phyloP scores from a whole-genome alignment of 148 eudicot species.

The Chenopodium quinoa region DNA sequence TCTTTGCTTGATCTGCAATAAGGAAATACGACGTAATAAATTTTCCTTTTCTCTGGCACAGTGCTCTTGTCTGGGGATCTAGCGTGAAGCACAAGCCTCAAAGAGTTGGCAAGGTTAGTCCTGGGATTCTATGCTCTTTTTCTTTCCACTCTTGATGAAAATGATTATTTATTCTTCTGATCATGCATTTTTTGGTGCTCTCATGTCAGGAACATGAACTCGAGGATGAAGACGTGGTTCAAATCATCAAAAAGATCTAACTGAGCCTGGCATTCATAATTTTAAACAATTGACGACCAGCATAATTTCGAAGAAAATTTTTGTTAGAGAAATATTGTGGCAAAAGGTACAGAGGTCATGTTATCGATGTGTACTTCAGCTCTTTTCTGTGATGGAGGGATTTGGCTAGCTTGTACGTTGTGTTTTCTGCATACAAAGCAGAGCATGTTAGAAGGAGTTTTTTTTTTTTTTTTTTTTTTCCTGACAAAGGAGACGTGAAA shows the following conservation, averaged over 20 bases:
- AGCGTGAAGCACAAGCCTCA: slow-evolving; percentile 97
- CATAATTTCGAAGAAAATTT: neutral
- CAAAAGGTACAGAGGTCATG: neutral
- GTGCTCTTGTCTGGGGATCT: slow-evolving; percentile 98
- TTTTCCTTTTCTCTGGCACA: slow-evolving; percentile 30
- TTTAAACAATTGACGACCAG: neutral
- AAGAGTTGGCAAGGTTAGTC: slow-evolving; percentile 87
- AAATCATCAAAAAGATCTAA: slow-evolving; percentile 90
- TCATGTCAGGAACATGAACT: slow-evolving; percentile 86
- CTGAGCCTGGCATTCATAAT: neutral
- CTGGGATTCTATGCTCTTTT: neutral
- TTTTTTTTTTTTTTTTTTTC: too few species aligned
- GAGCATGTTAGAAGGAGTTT: neutral
- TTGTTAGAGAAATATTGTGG: neutral
- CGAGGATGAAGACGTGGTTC: slow-evolving; percentile 99
- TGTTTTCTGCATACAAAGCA: neutral
- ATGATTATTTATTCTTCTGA: neutral
- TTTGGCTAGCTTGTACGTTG: neutral
- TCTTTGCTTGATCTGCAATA: neutral
- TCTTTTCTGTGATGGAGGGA: neutral
- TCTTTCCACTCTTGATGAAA: neutral
- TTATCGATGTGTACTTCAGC: neutral
- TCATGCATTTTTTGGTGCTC: slow-evolving; percentile 7
- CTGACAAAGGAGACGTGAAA: too few species aligned
- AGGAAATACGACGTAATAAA: neutral